phyloP scores from a whole-genome alignment of 176 grass and related monocot genomes.

The Sorghum bicolor region DNA sequence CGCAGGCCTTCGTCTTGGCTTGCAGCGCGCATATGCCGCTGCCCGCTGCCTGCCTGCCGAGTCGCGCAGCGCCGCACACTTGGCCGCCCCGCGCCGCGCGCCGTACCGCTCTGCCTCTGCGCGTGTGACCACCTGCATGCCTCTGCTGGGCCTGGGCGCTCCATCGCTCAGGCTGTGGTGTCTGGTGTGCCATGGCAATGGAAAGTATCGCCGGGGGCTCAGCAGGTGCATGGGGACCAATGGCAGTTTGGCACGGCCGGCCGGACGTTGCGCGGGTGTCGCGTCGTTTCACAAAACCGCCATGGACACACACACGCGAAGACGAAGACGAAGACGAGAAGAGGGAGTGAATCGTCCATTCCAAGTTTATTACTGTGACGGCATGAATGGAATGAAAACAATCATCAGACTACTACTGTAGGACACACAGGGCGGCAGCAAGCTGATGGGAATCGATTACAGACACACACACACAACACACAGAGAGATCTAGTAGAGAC shows the following conservation, averaged over 20 bases:
- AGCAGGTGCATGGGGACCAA: neutral
- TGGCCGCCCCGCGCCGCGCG: neutral
- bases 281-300: neutral
- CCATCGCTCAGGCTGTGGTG: no score
- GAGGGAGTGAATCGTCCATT: neutral
- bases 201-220: neutral
- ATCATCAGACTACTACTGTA: neutral
- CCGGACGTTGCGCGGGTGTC: neutral
- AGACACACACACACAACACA: neutral
- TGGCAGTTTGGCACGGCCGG: neutral
- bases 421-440: neutral
- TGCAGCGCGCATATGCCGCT: neutral
- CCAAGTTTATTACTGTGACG: constrained; percentile 22
- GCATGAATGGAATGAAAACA: neutral
- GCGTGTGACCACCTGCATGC: constrained; percentile 3
- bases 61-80: constrained; percentile 27
- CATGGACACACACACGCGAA: no score
- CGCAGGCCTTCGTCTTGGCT: neutral
- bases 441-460: neutral
- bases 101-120: neutral
- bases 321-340: no score
- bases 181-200: no score
- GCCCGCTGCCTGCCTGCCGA: neutral
- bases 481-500: neutral
- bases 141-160: neutral